Percentiles rank a stretch among this genome's conserved stretches.
Evolutionary conservation across 2,329 filamentous ascomycete species (phyloP).

Genomic region (Ceratocystis ficicola): DNA sequence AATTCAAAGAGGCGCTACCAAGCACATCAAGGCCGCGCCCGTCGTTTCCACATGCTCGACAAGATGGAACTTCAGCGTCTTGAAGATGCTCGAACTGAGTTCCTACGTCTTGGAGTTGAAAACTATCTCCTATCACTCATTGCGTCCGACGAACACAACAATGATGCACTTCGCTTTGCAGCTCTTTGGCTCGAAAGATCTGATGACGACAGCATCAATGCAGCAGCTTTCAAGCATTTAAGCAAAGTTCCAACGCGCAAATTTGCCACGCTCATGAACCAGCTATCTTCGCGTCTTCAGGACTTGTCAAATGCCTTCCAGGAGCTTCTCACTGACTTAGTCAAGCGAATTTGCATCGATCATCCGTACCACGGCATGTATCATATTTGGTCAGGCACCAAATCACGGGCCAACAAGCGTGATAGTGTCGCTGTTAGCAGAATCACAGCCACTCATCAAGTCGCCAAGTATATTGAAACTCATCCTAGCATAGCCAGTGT

Average conservation of each 20-base stretch:
- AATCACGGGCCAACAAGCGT: constrained; percentile 53
- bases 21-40: constrained; percentile 57
- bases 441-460: constrained; percentile 55
- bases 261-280: constrained; percentile 87
- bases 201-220: constrained; percentile 62
- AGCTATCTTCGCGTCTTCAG: constrained; percentile 84
- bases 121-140: constrained; percentile 81
- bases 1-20: constrained; percentile 45
- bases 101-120: constrained; percentile 77
- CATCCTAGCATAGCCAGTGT: constrained; percentile 41
- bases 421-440: constrained; percentile 66
- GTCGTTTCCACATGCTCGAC: constrained; percentile 81
- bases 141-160: constrained; percentile 79
- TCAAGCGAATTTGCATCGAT: constrained; percentile 75
- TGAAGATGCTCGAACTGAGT: constrained; percentile 62
- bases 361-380: constrained; percentile 98
- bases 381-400: constrained; percentile 77
- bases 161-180: constrained; percentile 81
- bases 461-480: constrained; percentile 50
- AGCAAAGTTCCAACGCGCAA: constrained; percentile 73
- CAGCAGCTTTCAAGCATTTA: constrained; percentile 59
- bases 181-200: constrained; percentile 88
- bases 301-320: constrained; percentile 64
- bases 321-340: constrained; percentile 55
- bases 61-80: constrained; percentile 73